Conservation (phyloP, 106 monocot genomes). For the Acorus calamus region DNA sequence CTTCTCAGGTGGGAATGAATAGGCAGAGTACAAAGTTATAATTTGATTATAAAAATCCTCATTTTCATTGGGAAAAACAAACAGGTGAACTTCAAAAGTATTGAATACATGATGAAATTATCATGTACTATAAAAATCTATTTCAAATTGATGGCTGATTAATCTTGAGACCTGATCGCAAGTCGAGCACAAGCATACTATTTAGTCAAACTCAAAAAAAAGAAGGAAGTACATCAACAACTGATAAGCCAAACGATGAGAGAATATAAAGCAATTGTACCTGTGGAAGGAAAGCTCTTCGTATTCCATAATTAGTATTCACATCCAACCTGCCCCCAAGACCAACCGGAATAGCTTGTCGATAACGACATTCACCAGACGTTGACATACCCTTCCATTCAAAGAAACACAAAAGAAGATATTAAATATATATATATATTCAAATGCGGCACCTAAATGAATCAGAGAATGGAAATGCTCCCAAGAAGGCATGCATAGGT, state of each 20-base stretch:
- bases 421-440: background rate
- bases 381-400: slow-evolving; percentile 59
- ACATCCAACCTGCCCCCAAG: slow-evolving; percentile 51
- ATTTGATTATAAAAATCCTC: background rate
- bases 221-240: too few relatives aligned
- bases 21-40: too few relatives aligned
- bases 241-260: too few relatives aligned
- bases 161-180: too few relatives aligned
- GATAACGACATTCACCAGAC: slow-evolving; percentile 60
- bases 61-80: background rate
- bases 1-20: too few relatives aligned
- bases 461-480: background rate
- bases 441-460: background rate
- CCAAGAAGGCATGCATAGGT: background rate
- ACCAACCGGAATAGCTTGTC: slow-evolving; percentile 66
- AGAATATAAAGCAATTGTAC: slow-evolving; percentile 11
- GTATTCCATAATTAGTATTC: slow-evolving; percentile 63
- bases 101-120: too few relatives aligned
- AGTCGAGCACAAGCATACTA: too few relatives aligned
- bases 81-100: background rate
- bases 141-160: too few relatives aligned
- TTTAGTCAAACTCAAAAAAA: too few relatives aligned
- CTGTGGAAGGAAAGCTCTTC: slow-evolving; percentile 71
- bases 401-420: background rate
- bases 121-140: background rate